Base-by-base conservation (phyloP, 2,329 filamentous ascomycete genomes). In the Aspergillus sp. region DNA sequence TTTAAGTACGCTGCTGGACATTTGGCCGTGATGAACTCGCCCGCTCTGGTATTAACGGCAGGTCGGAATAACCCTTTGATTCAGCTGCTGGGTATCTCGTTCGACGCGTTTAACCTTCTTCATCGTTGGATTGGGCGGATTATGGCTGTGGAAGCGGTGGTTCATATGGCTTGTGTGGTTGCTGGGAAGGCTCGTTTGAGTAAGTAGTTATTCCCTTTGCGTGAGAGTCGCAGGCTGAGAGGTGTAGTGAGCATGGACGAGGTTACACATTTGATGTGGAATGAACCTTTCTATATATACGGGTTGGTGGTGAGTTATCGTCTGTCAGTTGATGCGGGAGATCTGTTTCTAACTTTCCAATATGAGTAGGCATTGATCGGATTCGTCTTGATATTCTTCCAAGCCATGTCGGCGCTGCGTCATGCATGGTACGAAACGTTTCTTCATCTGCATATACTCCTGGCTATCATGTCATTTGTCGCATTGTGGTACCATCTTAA, bases 1-100 rank as follows among this genome's bases (percentile, higher is more conserved):
- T 74, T 95, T 39, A 85, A 91, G 60, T 90, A 90, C 41, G 82
- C 90, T 43, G 85, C 85, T 4, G 91, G 91, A 35, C 85, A 86
- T 5, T 76, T 97, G 51, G 83, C 90, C 3, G 77, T 88, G 7
- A 81, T 94, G 64, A 97, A 95, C 72, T 84, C 95, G 76, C 81
- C 96, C 9, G 89, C 88, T 3, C 81, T 95, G 43, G 78, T 96
- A 58, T 80, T 96, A 54, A 81, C 95, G 50, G 90, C 89, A 15
- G 84, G 88, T 30, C 85, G 91, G 60, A 96, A 96, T 74, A 97
- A 96, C 69, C 88, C 88, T 2, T 75, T 95, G 46, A 94, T 96
- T 60, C 67, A 74, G 4, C 65, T 93, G 25, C 77, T 96, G 47
- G 81, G 85, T 54, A 83, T 96, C 61, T 88, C 86, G 60, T 97